These are phyloP conservation scores for Daldinia childiae DNA, from an alignment of 495 filamentous ascomycete genomes.

Conservation along the genomic window DNA sequence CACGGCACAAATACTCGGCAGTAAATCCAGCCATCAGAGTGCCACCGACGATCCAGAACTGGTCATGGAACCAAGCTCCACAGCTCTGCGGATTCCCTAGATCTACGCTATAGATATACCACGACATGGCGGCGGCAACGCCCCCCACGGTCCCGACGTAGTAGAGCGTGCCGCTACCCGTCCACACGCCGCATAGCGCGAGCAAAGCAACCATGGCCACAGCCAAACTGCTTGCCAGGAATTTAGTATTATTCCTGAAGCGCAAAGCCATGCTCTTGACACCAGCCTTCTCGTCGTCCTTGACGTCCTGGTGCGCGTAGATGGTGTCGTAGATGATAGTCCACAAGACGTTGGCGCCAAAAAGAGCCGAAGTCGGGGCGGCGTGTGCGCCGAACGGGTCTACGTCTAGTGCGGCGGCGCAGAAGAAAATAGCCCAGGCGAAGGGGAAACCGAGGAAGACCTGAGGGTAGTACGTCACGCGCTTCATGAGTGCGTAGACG, in stretches of 20 bases:
- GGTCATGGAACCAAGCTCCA: slow-evolving; percentile 41
- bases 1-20: slow-evolving; percentile 18
- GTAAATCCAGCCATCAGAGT: slow-evolving; percentile 13
- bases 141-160: not conserved
- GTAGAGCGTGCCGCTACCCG: not conserved
- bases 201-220: not conserved
- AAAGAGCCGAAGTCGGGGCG: slow-evolving; percentile 32
- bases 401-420: slow-evolving; percentile 19
- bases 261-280: slow-evolving; percentile 52
- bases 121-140: not conserved
- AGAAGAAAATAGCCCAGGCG: slow-evolving; percentile 44
- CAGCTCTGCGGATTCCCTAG: slow-evolving; percentile 38
- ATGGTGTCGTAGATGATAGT: slow-evolving; percentile 59
- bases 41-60: slow-evolving; percentile 43
- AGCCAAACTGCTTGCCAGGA: slow-evolving; percentile 29
- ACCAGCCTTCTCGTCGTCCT: slow-evolving; percentile 55
- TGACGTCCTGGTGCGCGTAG: slow-evolving; percentile 57
- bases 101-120: slow-evolving; percentile 31
- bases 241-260: slow-evolving; percentile 43
- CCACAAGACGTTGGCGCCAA: slow-evolving; percentile 48
- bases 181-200: not conserved
- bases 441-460: slow-evolving; percentile 47
- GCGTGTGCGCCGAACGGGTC: slow-evolving; percentile 21
- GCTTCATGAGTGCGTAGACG: slow-evolving; percentile 48
- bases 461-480: slow-evolving; percentile 51